These are phyloP conservation scores for Hymenoscyphus scutula DNA, from an alignment of 2,329 filamentous ascomycete genomes.

Conservation along the genomic window DNA sequence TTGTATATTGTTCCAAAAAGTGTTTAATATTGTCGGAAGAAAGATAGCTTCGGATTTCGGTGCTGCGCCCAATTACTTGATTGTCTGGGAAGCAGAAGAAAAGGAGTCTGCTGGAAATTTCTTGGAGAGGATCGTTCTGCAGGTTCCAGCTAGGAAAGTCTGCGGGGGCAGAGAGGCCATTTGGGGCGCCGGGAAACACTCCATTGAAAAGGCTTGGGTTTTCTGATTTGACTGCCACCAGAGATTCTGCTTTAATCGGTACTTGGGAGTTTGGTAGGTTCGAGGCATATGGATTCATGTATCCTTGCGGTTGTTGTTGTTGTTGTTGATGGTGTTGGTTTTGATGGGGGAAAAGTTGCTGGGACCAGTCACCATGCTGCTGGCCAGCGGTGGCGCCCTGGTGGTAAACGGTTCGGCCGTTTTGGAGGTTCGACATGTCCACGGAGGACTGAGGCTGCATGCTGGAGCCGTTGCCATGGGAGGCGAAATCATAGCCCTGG, in stretches of 20 bases:
- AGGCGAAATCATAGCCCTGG: conserved; percentile 38
- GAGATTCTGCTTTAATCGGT: conserved; percentile 56
- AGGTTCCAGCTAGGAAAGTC: conserved; percentile 44
- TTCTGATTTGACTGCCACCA: conserved; percentile 46
- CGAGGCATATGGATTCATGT: conserved; percentile 50
- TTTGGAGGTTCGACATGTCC: conserved; percentile 27
- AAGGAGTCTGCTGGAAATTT: conserved; percentile 55
- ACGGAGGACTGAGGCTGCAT: conserved; percentile 32
- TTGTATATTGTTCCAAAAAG: conserved; percentile 68
- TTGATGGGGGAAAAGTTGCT: conserved; percentile 75
- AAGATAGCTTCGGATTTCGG: conserved; percentile 53
- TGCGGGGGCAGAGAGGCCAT: conserved; percentile 30
- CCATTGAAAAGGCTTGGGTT: conserved; percentile 32
- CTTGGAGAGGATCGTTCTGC: conserved; percentile 47
- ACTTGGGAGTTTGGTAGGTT: conserved; percentile 69
- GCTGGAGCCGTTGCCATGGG: conserved; percentile 34
- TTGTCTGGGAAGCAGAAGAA: conserved; percentile 57
- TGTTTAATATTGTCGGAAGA: conserved; percentile 67
- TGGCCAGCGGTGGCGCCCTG: conserved; percentile 53
- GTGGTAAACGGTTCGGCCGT: conserved; percentile 51
- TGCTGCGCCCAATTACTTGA: conserved; percentile 53
- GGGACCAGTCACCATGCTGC: conserved; percentile 69
- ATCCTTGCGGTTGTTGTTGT: conserved; percentile 40
- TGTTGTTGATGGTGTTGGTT: conserved; percentile 50
- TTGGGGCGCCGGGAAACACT: conserved; percentile 23